Percentiles rank a stretch among this genome's conserved stretches.
phyloP scores from a whole-genome alignment of 495 filamentous ascomycete genomes.

The Talaromyces nanjingensis region DNA sequence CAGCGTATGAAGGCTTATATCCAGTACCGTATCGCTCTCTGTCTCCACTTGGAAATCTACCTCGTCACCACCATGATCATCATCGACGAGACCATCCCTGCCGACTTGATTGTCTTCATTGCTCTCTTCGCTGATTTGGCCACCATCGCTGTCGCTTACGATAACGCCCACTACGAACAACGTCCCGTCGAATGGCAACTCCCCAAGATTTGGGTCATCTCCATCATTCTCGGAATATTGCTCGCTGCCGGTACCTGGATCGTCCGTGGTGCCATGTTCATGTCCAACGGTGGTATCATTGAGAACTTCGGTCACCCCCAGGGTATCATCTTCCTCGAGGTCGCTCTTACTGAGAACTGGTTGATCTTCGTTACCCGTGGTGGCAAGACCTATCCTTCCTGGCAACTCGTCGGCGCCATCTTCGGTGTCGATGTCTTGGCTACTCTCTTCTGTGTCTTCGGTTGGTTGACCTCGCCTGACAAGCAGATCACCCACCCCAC shows the following conservation, averaged over 20 bases:
- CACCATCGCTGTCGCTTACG: slow-evolving; percentile 70
- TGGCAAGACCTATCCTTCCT: slow-evolving; percentile 63
- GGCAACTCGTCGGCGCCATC: slow-evolving; percentile 67
- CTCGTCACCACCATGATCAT: slow-evolving; percentile 73
- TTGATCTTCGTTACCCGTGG: slow-evolving; percentile 74
- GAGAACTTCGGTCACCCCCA: slow-evolving; percentile 67
- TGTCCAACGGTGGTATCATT: slow-evolving; percentile 63
- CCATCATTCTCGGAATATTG: slow-evolving; percentile 56
- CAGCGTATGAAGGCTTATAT: slow-evolving; percentile 80
- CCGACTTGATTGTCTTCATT: slow-evolving; percentile 68
- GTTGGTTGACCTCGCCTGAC: slow-evolving; percentile 51
- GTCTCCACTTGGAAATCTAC: slow-evolving; percentile 70
- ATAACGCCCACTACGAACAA: slow-evolving; percentile 66
- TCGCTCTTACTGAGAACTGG: slow-evolving; percentile 72
- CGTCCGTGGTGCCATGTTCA: slow-evolving; percentile 58
- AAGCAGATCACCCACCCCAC: slow-evolving; percentile 37
- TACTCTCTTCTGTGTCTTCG: slow-evolving; percentile 68
- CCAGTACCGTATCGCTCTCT: slow-evolving; percentile 74
- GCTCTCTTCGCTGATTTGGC: slow-evolving; percentile 72
- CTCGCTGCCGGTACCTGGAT: slow-evolving; percentile 65
- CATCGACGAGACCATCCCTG: slow-evolving; percentile 62
- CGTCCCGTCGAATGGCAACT: slow-evolving; percentile 73
- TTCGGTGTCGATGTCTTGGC: slow-evolving; percentile 62
- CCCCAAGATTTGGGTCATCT: slow-evolving; percentile 74
- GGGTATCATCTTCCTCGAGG: slow-evolving; percentile 67